These are phyloP conservation scores for Kodamaea sp. DNA, from an alignment of 1,139 yeast genomes.

Conservation along the genomic window DNA sequence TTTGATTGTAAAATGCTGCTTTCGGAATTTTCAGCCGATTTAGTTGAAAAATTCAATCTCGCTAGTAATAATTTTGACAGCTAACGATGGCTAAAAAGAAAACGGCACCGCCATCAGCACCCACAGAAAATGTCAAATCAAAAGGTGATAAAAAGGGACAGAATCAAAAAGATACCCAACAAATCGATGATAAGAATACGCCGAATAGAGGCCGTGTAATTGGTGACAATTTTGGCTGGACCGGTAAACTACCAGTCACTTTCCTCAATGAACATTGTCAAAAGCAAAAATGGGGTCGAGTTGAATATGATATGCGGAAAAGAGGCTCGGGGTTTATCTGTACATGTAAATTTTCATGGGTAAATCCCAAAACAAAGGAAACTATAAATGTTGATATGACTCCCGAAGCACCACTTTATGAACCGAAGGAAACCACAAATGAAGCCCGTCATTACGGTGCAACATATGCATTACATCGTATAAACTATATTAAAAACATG, in stretches of 20 bases:
- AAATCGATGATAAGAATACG: conserved; percentile 12
- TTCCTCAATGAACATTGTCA: conserved; percentile 85
- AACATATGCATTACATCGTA: conserved; percentile 76
- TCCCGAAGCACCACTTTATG: conserved; percentile 52
- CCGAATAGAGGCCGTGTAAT: conserved; percentile 44
- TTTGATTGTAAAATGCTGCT: no score
- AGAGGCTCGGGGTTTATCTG: conserved; percentile 54
- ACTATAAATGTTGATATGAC: conserved; percentile 54
- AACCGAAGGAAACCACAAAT: conserved; percentile 72
- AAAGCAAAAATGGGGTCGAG: conserved; percentile 85
- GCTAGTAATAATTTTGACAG: no score
- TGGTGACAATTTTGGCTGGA: conserved; percentile 66
- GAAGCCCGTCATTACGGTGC: conserved; percentile 93
- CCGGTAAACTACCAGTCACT: conserved; percentile 90
- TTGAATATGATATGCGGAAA: conserved; percentile 66
- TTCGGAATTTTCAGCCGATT: no score
- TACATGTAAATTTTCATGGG: conserved; percentile 59
- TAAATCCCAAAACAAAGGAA: conserved; percentile 79
- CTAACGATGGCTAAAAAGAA: conserved; percentile 7
- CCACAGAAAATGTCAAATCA: neutral
- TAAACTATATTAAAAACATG: conserved; percentile 76
- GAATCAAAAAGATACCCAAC: neutral
- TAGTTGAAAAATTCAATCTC: no score
- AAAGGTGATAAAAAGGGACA: conserved; percentile 2
- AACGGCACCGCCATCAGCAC: conserved; percentile 3